phyloP scores from a whole-genome alignment of 2,329 filamentous ascomycete species.

The Rhexocercosporidium sp. region DNA sequence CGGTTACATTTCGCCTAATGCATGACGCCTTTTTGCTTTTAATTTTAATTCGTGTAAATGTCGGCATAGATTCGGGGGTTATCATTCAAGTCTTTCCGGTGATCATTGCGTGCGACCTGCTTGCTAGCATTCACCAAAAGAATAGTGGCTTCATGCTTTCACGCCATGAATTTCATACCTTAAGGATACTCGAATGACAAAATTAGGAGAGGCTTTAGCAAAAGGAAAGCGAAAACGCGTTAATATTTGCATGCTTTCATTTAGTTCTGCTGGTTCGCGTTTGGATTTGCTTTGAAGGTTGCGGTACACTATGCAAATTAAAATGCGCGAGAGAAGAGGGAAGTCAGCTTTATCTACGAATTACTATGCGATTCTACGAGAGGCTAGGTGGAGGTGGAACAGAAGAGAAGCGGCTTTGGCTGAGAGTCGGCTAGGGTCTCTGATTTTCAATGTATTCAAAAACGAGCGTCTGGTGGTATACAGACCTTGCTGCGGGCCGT shows the following conservation, averaged over 20 bases:
- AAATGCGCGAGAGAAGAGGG: too few species aligned
- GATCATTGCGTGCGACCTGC: conserved; percentile 4
- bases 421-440: too few species aligned
- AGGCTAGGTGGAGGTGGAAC: too few species aligned
- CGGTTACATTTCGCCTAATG: conserved; percentile 37
- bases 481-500: too few species aligned
- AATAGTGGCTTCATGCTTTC: conserved; percentile 7
- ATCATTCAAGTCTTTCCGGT: too few species aligned
- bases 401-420: too few species aligned
- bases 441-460: too few species aligned
- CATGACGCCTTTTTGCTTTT: conserved; percentile 34
- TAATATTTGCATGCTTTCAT: conserved; percentile 25
- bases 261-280: conserved; percentile 1
- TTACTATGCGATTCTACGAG: too few species aligned
- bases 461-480: too few species aligned
- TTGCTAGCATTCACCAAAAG: conserved; percentile 14
- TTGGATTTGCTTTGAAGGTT: conserved; percentile 13
- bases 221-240: conserved; percentile 16
- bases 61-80: conserved; percentile 29
- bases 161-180: not conserved
- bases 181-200: not conserved
- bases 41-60: conserved; percentile 27
- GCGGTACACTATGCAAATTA: too few species aligned
- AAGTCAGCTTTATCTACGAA: conserved; percentile 10
- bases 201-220: not conserved